Evolutionary conservation across 768 basidiomycete genomes (phyloP).

Genomic region (Cystofilobasidium ferigula): DNA sequence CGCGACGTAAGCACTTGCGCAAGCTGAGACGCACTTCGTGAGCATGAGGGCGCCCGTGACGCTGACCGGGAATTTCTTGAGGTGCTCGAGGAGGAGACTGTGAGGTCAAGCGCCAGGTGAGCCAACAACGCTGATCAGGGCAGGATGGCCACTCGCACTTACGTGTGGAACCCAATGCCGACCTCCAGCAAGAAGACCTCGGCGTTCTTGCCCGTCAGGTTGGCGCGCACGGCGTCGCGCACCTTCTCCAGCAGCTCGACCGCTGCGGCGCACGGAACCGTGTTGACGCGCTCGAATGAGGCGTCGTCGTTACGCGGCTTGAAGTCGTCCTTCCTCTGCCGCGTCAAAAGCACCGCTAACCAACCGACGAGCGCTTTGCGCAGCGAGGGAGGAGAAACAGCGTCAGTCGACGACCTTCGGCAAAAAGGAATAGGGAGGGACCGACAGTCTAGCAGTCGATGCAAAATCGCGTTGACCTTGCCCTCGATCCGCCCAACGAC

Average conservation of each 20-base stretch:
- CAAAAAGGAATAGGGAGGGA: too few relatives aligned
- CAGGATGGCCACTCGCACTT: slow-evolving; percentile 18
- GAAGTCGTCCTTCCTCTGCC: slow-evolving; percentile 93
- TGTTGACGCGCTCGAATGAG: slow-evolving; percentile 86
- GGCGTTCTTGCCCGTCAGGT: slow-evolving; percentile 79
- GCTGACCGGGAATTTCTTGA: slow-evolving; percentile 91
- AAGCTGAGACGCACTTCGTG: slow-evolving; percentile 62
- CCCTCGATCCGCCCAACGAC: slow-evolving; percentile 74
- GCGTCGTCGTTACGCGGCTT: slow-evolving; percentile 93
- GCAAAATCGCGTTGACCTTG: slow-evolving; percentile 64
- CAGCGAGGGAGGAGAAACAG: background rate
- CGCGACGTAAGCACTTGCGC: background rate
- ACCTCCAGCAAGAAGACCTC: slow-evolving; percentile 88
- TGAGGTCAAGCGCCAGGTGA: background rate
- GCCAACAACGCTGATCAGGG: background rate
- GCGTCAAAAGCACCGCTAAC: slow-evolving; percentile 63
- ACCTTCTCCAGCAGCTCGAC: slow-evolving; percentile 77
- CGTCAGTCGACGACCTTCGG: too few relatives aligned
- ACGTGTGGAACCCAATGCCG: slow-evolving; percentile 87
- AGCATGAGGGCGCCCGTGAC: slow-evolving; percentile 96
- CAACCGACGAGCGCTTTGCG: slow-evolving; percentile 57
- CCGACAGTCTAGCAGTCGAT: slow-evolving; percentile 71
- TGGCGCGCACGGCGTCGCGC: slow-evolving; percentile 60
- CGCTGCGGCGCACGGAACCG: slow-evolving; percentile 77
- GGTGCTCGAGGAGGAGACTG: slow-evolving; percentile 83